These are phyloP conservation scores for Suhomyces tanzawaensis DNA, from an alignment of 805 yeast genomes.

Conservation along the genomic window DNA sequence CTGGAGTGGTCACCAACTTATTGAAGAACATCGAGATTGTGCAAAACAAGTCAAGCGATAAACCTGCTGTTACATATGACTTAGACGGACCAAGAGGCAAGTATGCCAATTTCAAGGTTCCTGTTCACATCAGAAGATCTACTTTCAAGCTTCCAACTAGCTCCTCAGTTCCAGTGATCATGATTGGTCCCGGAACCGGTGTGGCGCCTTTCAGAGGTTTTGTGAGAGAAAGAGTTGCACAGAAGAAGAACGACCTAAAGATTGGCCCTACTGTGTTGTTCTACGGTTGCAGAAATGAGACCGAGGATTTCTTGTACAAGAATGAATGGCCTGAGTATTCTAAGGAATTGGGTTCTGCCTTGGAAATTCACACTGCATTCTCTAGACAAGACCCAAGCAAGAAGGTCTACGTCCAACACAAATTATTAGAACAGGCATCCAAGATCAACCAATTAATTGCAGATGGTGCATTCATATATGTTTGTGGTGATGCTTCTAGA, in stretches of 20 bases:
- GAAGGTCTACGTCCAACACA: slow-evolving; percentile 84
- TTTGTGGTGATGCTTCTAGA: slow-evolving; percentile 93
- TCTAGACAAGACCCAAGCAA: slow-evolving; percentile 63
- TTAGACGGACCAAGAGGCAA: slow-evolving; percentile 78
- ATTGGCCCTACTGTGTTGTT: slow-evolving; percentile 76
- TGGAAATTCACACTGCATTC: slow-evolving; percentile 79
- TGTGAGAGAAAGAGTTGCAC: slow-evolving; percentile 76
- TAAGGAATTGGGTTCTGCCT: slow-evolving; percentile 55
- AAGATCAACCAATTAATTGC: slow-evolving; percentile 53
- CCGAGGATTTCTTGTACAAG: slow-evolving; percentile 78
- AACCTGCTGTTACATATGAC: slow-evolving; percentile 59
- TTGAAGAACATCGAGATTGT: slow-evolving; percentile 65
- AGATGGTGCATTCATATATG: slow-evolving; percentile 83
- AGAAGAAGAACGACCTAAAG: slow-evolving; percentile 31
- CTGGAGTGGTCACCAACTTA: slow-evolving; percentile 91
- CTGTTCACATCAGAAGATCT: slow-evolving; percentile 92
- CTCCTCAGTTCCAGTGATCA: slow-evolving; percentile 76
- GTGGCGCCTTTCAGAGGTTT: slow-evolving; percentile 98
- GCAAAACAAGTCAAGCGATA: slow-evolving; percentile 43
- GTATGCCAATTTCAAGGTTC: slow-evolving; percentile 58
- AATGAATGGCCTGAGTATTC: slow-evolving; percentile 87
- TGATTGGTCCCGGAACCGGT: slow-evolving; percentile 99
- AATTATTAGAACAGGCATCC: slow-evolving; percentile 51
- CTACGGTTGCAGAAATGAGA: slow-evolving; percentile 81
- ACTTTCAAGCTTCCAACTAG: slow-evolving; percentile 90